Conservation (phyloP, 176 grass and related monocot genomes). For the Oryza rufipogon region DNA sequence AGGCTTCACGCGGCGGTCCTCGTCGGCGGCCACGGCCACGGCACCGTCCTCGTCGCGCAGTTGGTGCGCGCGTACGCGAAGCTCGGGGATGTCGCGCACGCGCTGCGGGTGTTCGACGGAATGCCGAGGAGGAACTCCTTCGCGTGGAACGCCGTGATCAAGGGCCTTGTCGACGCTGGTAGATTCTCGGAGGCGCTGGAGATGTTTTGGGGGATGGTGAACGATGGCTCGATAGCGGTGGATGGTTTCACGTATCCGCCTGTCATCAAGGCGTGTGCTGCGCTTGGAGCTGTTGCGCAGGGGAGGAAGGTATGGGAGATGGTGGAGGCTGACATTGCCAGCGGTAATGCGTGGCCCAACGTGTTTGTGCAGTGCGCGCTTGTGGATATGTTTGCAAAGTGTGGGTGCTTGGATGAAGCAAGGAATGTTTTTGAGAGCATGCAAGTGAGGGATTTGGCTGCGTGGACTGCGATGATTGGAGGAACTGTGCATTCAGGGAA, state of each 20-base stretch:
- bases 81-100: constrained; percentile 9
- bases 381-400: constrained; percentile 67
- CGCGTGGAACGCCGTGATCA: constrained; percentile 62
- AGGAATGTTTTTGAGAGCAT: constrained; percentile 58
- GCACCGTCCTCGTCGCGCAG: constrained; percentile 45
- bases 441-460: constrained; percentile 43
- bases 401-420: constrained; percentile 53
- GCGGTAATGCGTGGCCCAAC: constrained; percentile 6
- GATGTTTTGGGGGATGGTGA: constrained; percentile 37
- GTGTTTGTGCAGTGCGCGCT: constrained; percentile 61
- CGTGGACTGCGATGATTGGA: constrained; percentile 61
- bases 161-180: constrained; percentile 38
- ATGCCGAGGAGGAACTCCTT: constrained; percentile 57
- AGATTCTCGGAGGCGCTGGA: constrained; percentile 46
- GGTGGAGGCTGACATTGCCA: not conserved
- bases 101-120: constrained; percentile 48
- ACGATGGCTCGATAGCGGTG: not conserved
- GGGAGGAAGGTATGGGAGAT: constrained; percentile 33
- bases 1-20: constrained; percentile 44
- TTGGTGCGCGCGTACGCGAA: constrained; percentile 47
- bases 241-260: constrained; percentile 60
- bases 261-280: constrained; percentile 58
- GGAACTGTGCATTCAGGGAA: constrained; percentile 34
- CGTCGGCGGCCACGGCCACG: constrained; percentile 33
- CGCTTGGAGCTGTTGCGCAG: constrained; percentile 43